These are phyloP conservation scores for Eimeria acervulina DNA, from an alignment of 169 alveolate genomes.

Conservation along the genomic window DNA sequence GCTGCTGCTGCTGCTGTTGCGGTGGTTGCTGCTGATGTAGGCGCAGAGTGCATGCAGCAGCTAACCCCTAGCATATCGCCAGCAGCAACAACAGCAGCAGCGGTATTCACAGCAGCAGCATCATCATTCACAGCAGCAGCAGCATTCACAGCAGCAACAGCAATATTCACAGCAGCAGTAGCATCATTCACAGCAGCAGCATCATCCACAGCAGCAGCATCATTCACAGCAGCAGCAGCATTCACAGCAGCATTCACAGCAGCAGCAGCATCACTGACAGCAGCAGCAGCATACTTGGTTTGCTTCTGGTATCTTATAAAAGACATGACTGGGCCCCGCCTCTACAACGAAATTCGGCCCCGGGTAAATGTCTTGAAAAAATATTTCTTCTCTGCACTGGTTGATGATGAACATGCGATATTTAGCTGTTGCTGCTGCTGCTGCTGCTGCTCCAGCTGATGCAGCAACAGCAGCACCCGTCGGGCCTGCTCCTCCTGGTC, in stretches of 20 bases:
- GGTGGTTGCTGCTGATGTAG: not conserved
- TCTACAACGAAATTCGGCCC: slow-evolving; percentile 29
- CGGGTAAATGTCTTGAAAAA: slow-evolving; percentile 52
- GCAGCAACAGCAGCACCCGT: too few species aligned
- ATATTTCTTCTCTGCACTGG: slow-evolving; percentile 54
- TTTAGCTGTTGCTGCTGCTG: slow-evolving; percentile 13
- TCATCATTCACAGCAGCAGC: not conserved
- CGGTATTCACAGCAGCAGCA: not conserved
- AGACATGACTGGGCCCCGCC: slow-evolving; percentile 59
- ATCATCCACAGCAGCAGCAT: not conserved
- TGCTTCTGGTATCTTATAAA: slow-evolving; percentile 36
- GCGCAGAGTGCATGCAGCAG: not conserved
- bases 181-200: not conserved
- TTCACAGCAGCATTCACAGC: not conserved
- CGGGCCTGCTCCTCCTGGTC: not conserved
- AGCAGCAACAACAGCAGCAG: slow-evolving; percentile 2
- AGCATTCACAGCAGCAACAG: slow-evolving; percentile 23
- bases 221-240: not conserved
- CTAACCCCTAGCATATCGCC: too few species aligned
- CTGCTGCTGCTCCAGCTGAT: not conserved
- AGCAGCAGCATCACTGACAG: slow-evolving; percentile 25
- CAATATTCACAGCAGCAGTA: not conserved
- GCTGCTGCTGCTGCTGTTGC: too few species aligned
- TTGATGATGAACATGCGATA: slow-evolving; percentile 58
- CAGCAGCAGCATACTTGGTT: slow-evolving; percentile 6